Evolutionary conservation across 768 basidiomycete genomes (phyloP), one percentile per base, ranked within the genome.

Genomic region (Coprinopsis sp.): DNA sequence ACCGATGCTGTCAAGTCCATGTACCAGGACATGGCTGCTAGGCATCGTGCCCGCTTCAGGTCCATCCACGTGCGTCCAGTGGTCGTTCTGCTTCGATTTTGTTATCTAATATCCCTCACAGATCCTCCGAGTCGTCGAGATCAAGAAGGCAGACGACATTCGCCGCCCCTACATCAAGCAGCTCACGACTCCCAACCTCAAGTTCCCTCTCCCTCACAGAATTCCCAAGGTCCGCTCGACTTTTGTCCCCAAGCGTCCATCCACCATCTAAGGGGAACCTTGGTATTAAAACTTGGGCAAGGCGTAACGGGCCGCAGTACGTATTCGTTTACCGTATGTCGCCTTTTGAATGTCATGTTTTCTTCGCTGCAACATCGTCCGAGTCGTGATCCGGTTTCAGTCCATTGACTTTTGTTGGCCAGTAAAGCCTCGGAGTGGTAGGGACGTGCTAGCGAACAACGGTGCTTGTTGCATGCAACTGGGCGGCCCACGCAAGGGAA

Each of bases 11-110:
- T 98, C 66, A 93, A 89, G 79, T 78, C 84, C 58, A 71, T 97
- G 67, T 98, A 98, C 82, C 95, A 98, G 75, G 95, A 98, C 72
- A 97, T 99, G 95, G 91, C 96, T 61, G 93, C 96, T 53, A 81
- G 94, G 57, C 95, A 99, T 71, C 92, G 95, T 72, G 96, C 96
- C 55, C 92, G 96, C 66, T 97, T 98, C 86, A 82, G 95, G 71
- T 97, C 91, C 34, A 94, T 98, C 69, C 93, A 95, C 70, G 91
- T 94, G 58, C 54, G 88, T 62, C 37, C 14, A n/a, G 13, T 6
- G 7, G 4, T 45, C 16, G 40, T 31, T 16, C 10, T 49, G 1
- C 12, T 3, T 40, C 8, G 30, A 31, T 31, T 19, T 13, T 34
- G n/a, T 22, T n/a, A 27, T 27, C 21, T 16, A 13, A 13, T 22